Evolutionary conservation across 2,329 filamentous ascomycete species (phyloP), one percentile per base, ranked within the genome.

Genomic region (Drechslerella stenobrocha): DNA sequence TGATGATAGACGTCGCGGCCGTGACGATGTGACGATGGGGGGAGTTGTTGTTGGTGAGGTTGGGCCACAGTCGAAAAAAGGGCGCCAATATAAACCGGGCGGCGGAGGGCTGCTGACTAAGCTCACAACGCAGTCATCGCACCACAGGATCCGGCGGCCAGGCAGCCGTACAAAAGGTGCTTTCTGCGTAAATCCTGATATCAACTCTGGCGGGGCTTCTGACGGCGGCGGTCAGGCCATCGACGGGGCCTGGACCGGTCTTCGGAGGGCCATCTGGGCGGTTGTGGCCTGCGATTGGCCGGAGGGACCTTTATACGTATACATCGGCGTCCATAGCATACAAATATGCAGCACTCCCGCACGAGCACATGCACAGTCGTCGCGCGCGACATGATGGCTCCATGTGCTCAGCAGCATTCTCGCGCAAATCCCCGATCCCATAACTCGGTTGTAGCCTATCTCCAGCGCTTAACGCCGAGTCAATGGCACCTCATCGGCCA

Each of bases 21-120:
- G 44, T 26, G 32, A 44, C 45, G 51, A 50, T 46, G 52, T 46
- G 52, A 42, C 22, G 52, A 30, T 18, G 24, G 48, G 20, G 52
- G 28, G 53, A 53, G 52, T 55, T 57, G 55, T 66, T 66, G 61
- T 59, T 34, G 35, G 52, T 52, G 53, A 66, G 48, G 52, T 57
- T 59, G 60, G 42, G 37, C 22, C 52, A 23, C 47, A 37, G 15
- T 55, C 71, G 72, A 46, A 60, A 24, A 69, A 66, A 72, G 80
- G 82, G 75, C 83, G 86, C 84, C 82, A 77, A 80, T 74, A 70
- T 74, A 76, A 57, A 76, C 20, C n/a, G 52, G 61, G 42, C 20
- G 45, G 30, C 15, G 23, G 32, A 22, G 4, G 23, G 24, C 35
- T 34, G 61, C 57, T 66, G 61, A 66, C 61, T 66, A 66, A 66